Percentiles rank a stretch among this genome's conserved stretches.
These are phyloP conservation scores for Fusarium vanettenii DNA, from an alignment of 2,329 filamentous ascomycete species.

Conservation along the genomic window DNA sequence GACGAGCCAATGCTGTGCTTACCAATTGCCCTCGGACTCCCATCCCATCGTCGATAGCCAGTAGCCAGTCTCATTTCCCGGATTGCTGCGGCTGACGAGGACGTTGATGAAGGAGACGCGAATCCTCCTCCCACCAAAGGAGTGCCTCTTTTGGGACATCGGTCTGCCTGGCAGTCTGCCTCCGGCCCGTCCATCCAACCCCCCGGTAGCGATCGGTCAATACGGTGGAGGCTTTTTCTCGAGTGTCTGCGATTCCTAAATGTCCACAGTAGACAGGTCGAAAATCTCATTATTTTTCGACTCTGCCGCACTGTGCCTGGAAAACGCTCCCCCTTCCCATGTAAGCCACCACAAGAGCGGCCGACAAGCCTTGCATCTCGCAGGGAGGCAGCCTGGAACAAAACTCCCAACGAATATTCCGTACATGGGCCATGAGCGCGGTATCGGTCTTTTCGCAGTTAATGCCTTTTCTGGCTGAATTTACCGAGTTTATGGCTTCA, in stretches of 20 bases:
- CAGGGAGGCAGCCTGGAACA: conserved; percentile 14
- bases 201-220: conserved; percentile 23
- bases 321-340: conserved; percentile 17
- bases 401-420: conserved; percentile 13
- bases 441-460: conserved; percentile 15
- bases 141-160: conserved; percentile 6
- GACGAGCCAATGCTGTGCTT: conserved; percentile 32
- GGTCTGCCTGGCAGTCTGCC: conserved; percentile 38
- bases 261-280: conserved; percentile 14
- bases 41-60: conserved; percentile 9
- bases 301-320: conserved; percentile 31
- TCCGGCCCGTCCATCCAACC: conserved; percentile 23
- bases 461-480: conserved; percentile 17
- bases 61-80: conserved; percentile 25
- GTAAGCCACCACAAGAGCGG: conserved; percentile 18
- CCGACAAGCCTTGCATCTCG: conserved; percentile 18
- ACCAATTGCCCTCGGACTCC: conserved; percentile 26
- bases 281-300: conserved; percentile 5
- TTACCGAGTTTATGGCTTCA: not conserved
- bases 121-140: conserved; percentile 18
- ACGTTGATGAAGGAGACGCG: conserved; percentile 30
- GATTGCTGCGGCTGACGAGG: conserved; percentile 33
- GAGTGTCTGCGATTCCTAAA: conserved; percentile 17
- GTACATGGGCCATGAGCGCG: conserved; percentile 19
- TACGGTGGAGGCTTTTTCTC: conserved; percentile 14